phyloP scores from a whole-genome alignment of 2,329 filamentous ascomycete genomes.

The Reticulascus tulasneorum region DNA sequence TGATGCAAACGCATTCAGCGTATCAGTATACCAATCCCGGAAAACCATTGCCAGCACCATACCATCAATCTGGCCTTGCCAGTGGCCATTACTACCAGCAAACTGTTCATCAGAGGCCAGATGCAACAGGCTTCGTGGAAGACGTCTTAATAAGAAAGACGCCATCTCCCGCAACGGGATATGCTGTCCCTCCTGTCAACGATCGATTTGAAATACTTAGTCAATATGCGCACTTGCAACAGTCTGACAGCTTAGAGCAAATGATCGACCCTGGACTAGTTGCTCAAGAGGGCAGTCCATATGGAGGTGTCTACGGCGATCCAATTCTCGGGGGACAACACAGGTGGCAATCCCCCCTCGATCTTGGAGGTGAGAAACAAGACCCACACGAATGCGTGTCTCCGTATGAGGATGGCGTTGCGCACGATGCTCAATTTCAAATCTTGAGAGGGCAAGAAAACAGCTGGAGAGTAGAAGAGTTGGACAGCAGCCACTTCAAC shows the following conservation, averaged over 20 bases:
- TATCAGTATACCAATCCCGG: slow-evolving; percentile 13
- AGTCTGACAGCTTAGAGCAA: slow-evolving; percentile 15
- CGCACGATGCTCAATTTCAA: slow-evolving; percentile 17
- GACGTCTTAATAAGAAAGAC: slow-evolving; percentile 29
- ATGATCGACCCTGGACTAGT: slow-evolving; percentile 14
- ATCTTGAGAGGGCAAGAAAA: slow-evolving; percentile 25
- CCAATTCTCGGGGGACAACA: slow-evolving; percentile 11
- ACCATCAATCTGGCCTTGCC: slow-evolving; percentile 25
- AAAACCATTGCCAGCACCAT: slow-evolving; percentile 33
- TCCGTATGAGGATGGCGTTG: slow-evolving; percentile 16
- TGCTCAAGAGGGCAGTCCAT: slow-evolving; percentile 10
- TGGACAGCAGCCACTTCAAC: slow-evolving; percentile 27
- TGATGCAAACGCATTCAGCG: slow-evolving; percentile 12
- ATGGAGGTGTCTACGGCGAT: slow-evolving; percentile 10
- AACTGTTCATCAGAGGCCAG: slow-evolving; percentile 20
- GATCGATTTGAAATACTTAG: slow-evolving; percentile 12
- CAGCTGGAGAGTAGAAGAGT: slow-evolving; percentile 31
- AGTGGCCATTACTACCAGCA: slow-evolving; percentile 34
- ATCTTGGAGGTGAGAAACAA: slow-evolving; percentile 7
- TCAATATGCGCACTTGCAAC: slow-evolving; percentile 11
- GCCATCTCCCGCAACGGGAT: slow-evolving; percentile 24
- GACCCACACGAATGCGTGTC: slow-evolving; percentile 14
- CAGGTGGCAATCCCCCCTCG: slow-evolving; percentile 11
- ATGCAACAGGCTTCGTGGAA: slow-evolving; percentile 20
- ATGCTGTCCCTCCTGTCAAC: slow-evolving; percentile 8